phyloP scores from a whole-genome alignment of 192 early-diverging fungal species.

The Haplosporangium gracile region DNA sequence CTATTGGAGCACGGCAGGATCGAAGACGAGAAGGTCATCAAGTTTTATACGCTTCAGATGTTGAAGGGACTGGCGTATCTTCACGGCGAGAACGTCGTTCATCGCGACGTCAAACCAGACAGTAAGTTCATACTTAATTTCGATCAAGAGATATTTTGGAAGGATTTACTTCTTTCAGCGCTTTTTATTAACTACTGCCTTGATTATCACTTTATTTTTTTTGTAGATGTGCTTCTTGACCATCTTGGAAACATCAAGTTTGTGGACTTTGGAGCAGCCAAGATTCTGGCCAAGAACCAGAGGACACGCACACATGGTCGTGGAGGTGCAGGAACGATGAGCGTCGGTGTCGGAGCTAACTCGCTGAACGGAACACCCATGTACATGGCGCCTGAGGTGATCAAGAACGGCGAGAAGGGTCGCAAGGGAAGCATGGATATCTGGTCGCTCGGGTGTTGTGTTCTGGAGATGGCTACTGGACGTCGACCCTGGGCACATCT shows the following conservation, averaged over 20 bases:
- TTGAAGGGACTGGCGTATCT: constrained; percentile 88
- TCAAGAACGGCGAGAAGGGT: constrained; percentile 80
- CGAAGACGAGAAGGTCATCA: constrained; percentile 78
- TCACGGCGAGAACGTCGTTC: constrained; percentile 87
- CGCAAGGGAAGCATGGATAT: constrained; percentile 91
- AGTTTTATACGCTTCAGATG: constrained; percentile 85
- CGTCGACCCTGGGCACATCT: constrained; percentile 87
- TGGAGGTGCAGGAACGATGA: constrained; percentile 44
- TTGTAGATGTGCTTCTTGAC: constrained; percentile 82
- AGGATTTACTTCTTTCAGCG: not conserved
- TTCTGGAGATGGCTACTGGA: constrained; percentile 94
- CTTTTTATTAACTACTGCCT: not conserved
- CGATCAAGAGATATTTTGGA: not conserved
- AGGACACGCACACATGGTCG: constrained; percentile 66
- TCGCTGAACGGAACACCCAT: constrained; percentile 72
- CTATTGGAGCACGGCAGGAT: constrained; percentile 86
- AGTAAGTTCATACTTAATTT: constrained; percentile 62
- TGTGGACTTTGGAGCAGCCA: constrained; percentile 93
- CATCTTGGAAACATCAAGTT: constrained; percentile 84
- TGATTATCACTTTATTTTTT: not conserved
- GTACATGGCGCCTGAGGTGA: constrained; percentile 86
- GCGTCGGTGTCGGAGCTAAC: constrained; percentile 68
- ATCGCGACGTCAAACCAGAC: constrained; percentile 91
- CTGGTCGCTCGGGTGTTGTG: constrained; percentile 92
- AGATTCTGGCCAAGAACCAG: constrained; percentile 84